These are phyloP conservation scores for Quercus tomentella DNA, from an alignment of 331 rosid genomes.

Conservation along the genomic window DNA sequence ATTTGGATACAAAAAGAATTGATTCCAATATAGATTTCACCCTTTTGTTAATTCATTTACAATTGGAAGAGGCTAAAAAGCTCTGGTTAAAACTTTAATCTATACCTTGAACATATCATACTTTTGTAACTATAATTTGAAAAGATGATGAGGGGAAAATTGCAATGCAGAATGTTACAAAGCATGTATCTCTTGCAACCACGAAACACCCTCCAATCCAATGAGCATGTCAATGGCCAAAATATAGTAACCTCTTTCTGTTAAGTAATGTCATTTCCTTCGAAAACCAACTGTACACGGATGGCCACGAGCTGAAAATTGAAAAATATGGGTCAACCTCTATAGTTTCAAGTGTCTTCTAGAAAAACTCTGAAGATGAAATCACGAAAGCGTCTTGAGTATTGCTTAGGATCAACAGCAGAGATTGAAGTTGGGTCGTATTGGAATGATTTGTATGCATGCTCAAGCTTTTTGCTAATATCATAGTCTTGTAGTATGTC, in stretches of 20 bases:
- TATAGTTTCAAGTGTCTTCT: conserved; percentile 55
- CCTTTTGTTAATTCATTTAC: conserved; percentile 57
- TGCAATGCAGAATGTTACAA: conserved; percentile 33
- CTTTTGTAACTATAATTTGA: conserved; percentile 38
- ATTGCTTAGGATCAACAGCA: conserved; percentile 96
- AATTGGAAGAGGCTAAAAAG: conserved; percentile 40
- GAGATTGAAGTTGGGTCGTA: conserved; percentile 85
- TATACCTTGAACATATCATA: conserved; percentile 43
- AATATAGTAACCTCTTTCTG: conserved; percentile 18
- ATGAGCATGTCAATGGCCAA: conserved; percentile 27
- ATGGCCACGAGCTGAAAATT: conserved; percentile 27
- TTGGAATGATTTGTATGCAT: conserved; percentile 92
- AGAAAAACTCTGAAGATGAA: conserved; percentile 86
- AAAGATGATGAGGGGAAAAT: conserved; percentile 13
- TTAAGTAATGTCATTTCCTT: conserved; percentile 31
- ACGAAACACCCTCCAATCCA: conserved; percentile 26
- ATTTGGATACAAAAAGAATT: conserved; percentile 30
- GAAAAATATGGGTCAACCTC: conserved; percentile 30
- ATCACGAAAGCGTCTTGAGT: conserved; percentile 91
- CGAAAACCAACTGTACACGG: conserved; percentile 36
- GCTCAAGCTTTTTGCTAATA: conserved; percentile 94
- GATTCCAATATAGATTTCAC: conserved; percentile 21
- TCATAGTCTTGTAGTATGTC: conserved; percentile 97
- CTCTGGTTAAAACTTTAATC: conserved; percentile 39
- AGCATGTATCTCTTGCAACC: conserved; percentile 32